A percentile compares a stretch with the other conserved stretches of the same genome.
These are phyloP conservation scores for Rhizopus arrhizus DNA, from an alignment of 371 early-diverging fungal species.

Conservation along the genomic window DNA sequence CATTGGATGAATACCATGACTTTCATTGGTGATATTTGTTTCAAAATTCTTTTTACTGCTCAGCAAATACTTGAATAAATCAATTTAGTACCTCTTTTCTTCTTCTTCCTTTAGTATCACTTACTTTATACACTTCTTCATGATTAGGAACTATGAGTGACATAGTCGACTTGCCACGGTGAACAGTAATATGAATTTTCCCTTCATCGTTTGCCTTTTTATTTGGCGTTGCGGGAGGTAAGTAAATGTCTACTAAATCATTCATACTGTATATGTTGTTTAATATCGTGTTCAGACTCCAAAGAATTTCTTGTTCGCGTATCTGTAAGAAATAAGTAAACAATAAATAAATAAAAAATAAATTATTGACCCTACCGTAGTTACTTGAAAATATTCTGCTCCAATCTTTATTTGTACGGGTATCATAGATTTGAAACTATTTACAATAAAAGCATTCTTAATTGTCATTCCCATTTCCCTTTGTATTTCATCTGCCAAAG, in stretches of 20 bases:
- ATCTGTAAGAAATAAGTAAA: constrained; percentile 13
- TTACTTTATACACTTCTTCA: constrained; percentile 70
- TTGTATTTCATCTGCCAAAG: constrained; percentile 58
- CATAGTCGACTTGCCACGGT: constrained; percentile 57
- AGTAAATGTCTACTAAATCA: constrained; percentile 74
- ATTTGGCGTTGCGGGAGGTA: constrained; percentile 46
- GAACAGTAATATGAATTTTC: constrained; percentile 71
- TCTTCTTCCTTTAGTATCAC: not conserved
- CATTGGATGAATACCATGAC: constrained; percentile 74
- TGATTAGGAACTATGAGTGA: constrained; percentile 70
- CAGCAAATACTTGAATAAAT: constrained; percentile 32
- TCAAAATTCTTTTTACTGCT: constrained; percentile 66
- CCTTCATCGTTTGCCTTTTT: constrained; percentile 49
- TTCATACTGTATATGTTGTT: constrained; percentile 84
- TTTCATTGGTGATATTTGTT: constrained; percentile 57
- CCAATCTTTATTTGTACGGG: constrained; percentile 81
- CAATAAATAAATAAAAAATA: not conserved
- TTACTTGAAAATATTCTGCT: constrained; percentile 75
- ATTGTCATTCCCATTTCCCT: constrained; percentile 60
- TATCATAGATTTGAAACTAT: constrained; percentile 55
- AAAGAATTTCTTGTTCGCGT: constrained; percentile 64
- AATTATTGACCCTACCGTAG: constrained; percentile 41
- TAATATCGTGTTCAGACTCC: constrained; percentile 68
- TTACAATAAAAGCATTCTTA: constrained; percentile 60
- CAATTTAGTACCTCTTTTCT: too few relatives aligned